Percentiles rank a stretch among this genome's conserved stretches.
Conservation (phyloP, 2,329 filamentous ascomycete species). For the Paecilomyces formosus region DNA sequence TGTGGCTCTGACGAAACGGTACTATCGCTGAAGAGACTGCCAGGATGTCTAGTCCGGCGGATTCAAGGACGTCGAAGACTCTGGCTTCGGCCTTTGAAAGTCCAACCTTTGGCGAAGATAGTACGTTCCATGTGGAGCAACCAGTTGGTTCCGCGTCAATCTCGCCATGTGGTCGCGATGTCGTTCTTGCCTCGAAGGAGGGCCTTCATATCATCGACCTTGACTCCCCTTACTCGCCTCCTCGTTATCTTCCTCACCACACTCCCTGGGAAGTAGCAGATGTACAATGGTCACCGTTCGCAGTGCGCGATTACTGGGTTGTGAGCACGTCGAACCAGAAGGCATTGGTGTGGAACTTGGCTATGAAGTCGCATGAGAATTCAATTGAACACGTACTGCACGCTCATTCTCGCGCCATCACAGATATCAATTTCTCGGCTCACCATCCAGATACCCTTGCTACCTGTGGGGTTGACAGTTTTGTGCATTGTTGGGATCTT, state of each 20-base stretch:
- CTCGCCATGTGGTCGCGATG: conserved; percentile 81
- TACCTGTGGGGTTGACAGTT: conserved; percentile 88
- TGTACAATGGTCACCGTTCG: conserved; percentile 95
- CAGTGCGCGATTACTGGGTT: conserved; percentile 83
- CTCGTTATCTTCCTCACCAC: conserved; percentile 75
- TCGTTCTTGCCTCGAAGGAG: conserved; percentile 83
- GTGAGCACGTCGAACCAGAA: conserved; percentile 92
- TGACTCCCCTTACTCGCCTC: conserved; percentile 80
- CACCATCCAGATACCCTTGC: conserved; percentile 84
- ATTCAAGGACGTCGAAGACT: conserved; percentile 29
- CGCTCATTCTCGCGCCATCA: conserved; percentile 80
- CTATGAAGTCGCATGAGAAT: conserved; percentile 61
- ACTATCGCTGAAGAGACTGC: not conserved
- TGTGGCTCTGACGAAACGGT: not conserved
- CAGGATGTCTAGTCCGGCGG: conserved; percentile 28
- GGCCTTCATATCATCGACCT: conserved; percentile 88
- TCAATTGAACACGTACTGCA: conserved; percentile 85
- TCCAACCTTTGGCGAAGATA: conserved; percentile 77
- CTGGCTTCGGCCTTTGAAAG: conserved; percentile 64
- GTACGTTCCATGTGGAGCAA: conserved; percentile 73
- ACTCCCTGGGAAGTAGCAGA: conserved; percentile 93
- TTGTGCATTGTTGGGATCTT: conserved; percentile 88
- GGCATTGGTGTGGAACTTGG: conserved; percentile 88
- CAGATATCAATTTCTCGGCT: conserved; percentile 92
- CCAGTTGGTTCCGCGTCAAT: conserved; percentile 84